Evolutionary conservation across 768 basidiomycete species (phyloP).

Genomic region (Mycena galericulata): DNA sequence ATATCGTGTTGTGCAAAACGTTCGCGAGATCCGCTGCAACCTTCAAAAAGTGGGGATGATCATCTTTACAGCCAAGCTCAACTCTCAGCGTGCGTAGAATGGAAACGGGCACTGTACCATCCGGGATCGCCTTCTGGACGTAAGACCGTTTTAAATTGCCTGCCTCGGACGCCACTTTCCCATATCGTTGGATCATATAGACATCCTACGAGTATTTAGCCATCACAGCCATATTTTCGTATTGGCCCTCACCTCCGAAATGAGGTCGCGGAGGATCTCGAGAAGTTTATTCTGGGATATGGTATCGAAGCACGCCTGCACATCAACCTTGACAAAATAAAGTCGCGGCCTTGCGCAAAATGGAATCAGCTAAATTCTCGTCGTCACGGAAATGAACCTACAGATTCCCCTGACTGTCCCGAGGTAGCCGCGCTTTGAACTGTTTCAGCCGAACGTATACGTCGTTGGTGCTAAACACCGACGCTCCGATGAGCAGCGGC

Average conservation of each 20-base stretch:
- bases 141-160: constrained; percentile 70
- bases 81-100: background rate
- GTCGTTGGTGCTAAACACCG: constrained; percentile 86
- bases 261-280: constrained; percentile 75
- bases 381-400: constrained; percentile 40
- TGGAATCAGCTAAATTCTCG: background rate
- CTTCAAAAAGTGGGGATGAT: constrained; percentile 79
- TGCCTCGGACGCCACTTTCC: constrained; percentile 67
- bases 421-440: constrained; percentile 68
- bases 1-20: constrained; percentile 78
- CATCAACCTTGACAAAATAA: constrained; percentile 97
- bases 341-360: constrained; percentile 73
- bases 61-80: constrained; percentile 59
- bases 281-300: constrained; percentile 91
- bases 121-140: constrained; percentile 72
- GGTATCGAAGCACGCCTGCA: constrained; percentile 96
- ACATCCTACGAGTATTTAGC: constrained; percentile 61
- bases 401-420: constrained; percentile 60
- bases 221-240: background rate
- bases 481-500: constrained; percentile 77
- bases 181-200: constrained; percentile 80
- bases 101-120: constrained; percentile 55
- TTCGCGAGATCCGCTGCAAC: constrained; percentile 77
- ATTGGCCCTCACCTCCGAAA: constrained; percentile 69
- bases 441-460: constrained; percentile 80